These are phyloP conservation scores for Nitzschia palea DNA, from an alignment of 108 stramenopile species.

Conservation along the genomic window DNA sequence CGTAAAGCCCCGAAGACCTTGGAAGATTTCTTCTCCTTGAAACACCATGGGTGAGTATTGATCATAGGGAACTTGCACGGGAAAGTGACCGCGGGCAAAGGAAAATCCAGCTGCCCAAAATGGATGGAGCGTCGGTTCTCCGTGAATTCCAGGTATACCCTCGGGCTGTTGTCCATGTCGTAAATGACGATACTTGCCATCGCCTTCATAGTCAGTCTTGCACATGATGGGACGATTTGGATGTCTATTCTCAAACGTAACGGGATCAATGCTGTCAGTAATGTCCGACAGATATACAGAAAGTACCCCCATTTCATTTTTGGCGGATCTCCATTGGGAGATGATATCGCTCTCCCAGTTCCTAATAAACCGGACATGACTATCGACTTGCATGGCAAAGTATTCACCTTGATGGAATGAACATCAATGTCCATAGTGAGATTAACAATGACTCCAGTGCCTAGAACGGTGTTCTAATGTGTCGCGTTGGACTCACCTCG, in stretches of 20 bases:
- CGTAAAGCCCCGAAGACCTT: constrained; percentile 82
- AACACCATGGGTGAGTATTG: constrained; percentile 83
- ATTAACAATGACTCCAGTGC: too few relatives aligned
- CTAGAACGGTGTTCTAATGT: too few relatives aligned
- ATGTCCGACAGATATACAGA: constrained; percentile 81
- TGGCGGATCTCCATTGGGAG: constrained; percentile 69
- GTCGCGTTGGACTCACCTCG: constrained; percentile 44
- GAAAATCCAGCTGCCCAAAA: constrained; percentile 96
- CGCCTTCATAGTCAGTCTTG: constrained; percentile 54
- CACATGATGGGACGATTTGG: constrained; percentile 84
- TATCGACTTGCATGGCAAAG: constrained; percentile 94
- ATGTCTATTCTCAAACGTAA: constrained; percentile 46
- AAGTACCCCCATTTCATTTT: constrained; percentile 91
- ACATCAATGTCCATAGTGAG: too few relatives aligned
- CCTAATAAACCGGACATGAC: constrained; percentile 87
- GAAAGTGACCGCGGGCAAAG: constrained; percentile 87
- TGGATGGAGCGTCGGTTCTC: constrained; percentile 80
- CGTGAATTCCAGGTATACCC: constrained; percentile 58
- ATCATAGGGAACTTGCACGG: constrained; percentile 88
- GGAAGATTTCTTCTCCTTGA: constrained; percentile 85
- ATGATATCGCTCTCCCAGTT: constrained; percentile 89
- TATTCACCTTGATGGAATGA: too few relatives aligned
- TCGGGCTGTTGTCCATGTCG: constrained; percentile 89
- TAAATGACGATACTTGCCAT: constrained; percentile 56
- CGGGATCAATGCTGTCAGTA: constrained; percentile 56